Base-by-base conservation (phyloP, 805 yeast genomes). In the Peterozyma toletana region DNA sequence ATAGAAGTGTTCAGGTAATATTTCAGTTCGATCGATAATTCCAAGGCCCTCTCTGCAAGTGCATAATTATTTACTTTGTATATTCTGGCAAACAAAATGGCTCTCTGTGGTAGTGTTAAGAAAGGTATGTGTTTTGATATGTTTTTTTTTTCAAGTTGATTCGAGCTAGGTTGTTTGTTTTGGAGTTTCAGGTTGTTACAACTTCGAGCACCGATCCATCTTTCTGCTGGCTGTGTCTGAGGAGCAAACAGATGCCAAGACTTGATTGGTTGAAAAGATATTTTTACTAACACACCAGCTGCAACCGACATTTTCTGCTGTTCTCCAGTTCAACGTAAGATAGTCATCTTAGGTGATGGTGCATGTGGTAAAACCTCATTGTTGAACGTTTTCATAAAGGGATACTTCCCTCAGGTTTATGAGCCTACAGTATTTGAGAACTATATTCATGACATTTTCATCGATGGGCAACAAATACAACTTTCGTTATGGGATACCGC, bases 401-500 rank as follows among this genome's bases (percentile, higher is more conserved):
- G 88, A 59, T 86, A 82, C 53, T 89, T 88, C 75, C 96, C 96
- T 48, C 95, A 87, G 65, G 91, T 87, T 50, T 88, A 88, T 62
- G 96, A 89, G 40, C 96, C 96, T 60, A 88, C 96, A 18, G 98
- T 91, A 34, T 91, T 93, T 65, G 98, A 91, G 60, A 91, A 91
- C 67, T 91, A 91, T 60, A 96, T 90, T 47, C 98, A 91, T 64
- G 98, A 91, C 60, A 93, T 91, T 51, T 91, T 87, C 66, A 89
- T 91, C 44, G 99, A 91, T 61, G 91, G 91, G 42, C 88, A 87
- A 61, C 88, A 93, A 40, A 86, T 91, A 55, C 95, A 90, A 57
- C 68, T 91, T 45, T 89, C 96, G 13, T 70, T 91, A 44, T 93
- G 99, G 99, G 99, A 91, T 62, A 91, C 99, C 5, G 99, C 99